Percentiles rank a stretch among this genome's conserved stretches.
These are phyloP conservation scores for Turnera subulata DNA, from an alignment of 345 rosid species.

Conservation along the genomic window DNA sequence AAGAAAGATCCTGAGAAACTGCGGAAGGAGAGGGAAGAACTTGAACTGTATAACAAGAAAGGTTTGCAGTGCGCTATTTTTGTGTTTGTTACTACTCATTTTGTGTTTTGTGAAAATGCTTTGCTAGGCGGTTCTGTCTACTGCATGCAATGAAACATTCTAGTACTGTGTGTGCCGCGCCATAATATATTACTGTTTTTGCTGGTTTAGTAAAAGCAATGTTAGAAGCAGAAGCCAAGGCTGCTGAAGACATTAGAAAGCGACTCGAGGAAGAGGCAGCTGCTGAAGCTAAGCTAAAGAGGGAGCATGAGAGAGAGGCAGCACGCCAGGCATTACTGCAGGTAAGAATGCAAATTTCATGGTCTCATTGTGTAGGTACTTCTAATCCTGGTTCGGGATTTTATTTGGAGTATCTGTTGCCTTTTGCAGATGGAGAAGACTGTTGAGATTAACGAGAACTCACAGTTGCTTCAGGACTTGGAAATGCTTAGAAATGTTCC, in stretches of 20 bases:
- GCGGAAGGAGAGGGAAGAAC: conserved; percentile 20
- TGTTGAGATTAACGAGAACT: conserved; percentile 73
- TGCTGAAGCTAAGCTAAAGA: conserved; percentile 61
- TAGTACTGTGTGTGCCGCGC: neutral
- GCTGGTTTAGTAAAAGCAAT: conserved; percentile 56
- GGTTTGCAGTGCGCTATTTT: neutral
- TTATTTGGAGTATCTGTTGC: neutral
- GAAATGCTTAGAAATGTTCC: conserved; percentile 63
- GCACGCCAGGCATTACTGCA: conserved; percentile 74
- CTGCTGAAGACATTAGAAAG: conserved; percentile 69
- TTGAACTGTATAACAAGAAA: conserved; percentile 22
- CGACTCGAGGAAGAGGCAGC: conserved; percentile 68
- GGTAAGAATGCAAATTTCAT: conserved; percentile 30
- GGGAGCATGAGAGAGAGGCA: conserved; percentile 84
- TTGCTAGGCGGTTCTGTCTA: no score
- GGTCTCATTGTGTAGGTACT: neutral
- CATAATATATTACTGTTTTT: neutral
- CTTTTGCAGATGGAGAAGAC: conserved; percentile 85
- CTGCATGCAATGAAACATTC: neutral
- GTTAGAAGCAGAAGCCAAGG: conserved; percentile 77
- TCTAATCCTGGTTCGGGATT: neutral
- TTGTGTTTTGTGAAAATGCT: neutral
- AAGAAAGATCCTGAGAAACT: conserved; percentile 20
- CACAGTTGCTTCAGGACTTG: conserved; percentile 69
- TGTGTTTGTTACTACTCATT: no score